Conservation (phyloP, 805 yeast genomes). For the Wickerhamiella kurtzmanii region DNA sequence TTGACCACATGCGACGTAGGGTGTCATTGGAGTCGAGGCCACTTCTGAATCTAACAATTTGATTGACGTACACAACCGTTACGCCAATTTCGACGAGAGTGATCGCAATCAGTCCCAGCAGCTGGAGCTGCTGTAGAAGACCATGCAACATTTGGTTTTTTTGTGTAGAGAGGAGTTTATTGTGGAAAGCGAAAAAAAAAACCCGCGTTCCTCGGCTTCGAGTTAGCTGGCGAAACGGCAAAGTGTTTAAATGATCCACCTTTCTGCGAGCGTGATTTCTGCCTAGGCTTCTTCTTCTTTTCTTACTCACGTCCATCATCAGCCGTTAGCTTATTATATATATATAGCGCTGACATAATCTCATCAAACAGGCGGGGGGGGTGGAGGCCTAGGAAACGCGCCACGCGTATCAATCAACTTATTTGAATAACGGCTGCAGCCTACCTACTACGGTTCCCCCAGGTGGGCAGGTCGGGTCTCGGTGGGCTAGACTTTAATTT, state of each 20-base stretch:
- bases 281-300: neutral
- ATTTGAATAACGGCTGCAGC: no score
- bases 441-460: no score
- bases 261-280: neutral
- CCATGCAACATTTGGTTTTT: neutral
- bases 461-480: no score
- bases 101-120: slow-evolving; percentile 13
- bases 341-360: no score
- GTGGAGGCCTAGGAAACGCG: no score
- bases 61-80: slow-evolving; percentile 16
- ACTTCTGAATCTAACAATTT: slow-evolving; percentile 17
- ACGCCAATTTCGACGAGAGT: slow-evolving; percentile 15
- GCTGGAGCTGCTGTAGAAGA: slow-evolving; percentile 12
- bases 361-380: no score
- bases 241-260: neutral
- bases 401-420: no score
- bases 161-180: neutral
- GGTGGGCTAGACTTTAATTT: neutral
- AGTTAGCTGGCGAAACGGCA: neutral
- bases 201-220: neutral
- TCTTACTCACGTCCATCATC: no score
- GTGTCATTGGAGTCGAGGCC: slow-evolving; percentile 19
- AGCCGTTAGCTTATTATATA: no score
- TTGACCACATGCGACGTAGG: slow-evolving; percentile 20
- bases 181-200: neutral